Percentiles rank a stretch among this genome's conserved stretches.
Conservation (phyloP, 306 rosid species). For the Malus sylvestris region DNA sequence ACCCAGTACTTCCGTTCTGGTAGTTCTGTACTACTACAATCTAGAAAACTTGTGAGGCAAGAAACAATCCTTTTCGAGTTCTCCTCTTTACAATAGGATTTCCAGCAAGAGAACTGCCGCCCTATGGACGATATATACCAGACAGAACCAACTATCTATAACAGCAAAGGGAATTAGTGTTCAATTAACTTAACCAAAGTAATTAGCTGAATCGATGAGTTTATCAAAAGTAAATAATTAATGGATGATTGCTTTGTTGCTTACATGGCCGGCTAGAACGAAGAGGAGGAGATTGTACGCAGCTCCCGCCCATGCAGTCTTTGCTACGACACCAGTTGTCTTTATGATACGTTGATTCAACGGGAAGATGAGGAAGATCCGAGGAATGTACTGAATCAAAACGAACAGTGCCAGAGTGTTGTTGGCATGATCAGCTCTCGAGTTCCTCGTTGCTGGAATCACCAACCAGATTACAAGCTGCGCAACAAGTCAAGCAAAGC, state of each 20-base stretch:
- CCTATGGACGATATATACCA: slow-evolving; percentile 78
- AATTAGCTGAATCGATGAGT: no score
- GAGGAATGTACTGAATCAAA: slow-evolving; percentile 70
- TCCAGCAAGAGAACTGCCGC: slow-evolving; percentile 76
- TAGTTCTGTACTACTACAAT: slow-evolving; percentile 34
- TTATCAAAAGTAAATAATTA: no score
- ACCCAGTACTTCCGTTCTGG: slow-evolving; percentile 58
- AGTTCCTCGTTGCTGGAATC: slow-evolving; percentile 44
- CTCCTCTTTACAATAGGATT: slow-evolving; percentile 40
- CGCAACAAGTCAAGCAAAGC: slow-evolving; percentile 15
- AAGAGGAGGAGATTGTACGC: slow-evolving; percentile 82
- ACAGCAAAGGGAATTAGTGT: neutral
- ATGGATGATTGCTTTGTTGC: neutral
- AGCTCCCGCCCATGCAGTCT: slow-evolving; percentile 93
- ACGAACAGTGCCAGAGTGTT: slow-evolving; percentile 72
- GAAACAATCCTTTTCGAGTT: slow-evolving; percentile 22
- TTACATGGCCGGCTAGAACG: slow-evolving; percentile 89
- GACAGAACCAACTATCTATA: slow-evolving; percentile 68
- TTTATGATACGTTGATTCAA: slow-evolving; percentile 64
- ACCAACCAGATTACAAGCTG: slow-evolving; percentile 82
- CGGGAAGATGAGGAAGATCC: slow-evolving; percentile 79
- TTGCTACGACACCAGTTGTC: slow-evolving; percentile 69
- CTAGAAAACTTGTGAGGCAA: slow-evolving; percentile 56
- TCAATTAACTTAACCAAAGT: no score
- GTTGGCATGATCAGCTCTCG: slow-evolving; percentile 64